Evolutionary conservation across 441 rosid genomes (phyloP).

Genomic region (Brassica balearica): DNA sequence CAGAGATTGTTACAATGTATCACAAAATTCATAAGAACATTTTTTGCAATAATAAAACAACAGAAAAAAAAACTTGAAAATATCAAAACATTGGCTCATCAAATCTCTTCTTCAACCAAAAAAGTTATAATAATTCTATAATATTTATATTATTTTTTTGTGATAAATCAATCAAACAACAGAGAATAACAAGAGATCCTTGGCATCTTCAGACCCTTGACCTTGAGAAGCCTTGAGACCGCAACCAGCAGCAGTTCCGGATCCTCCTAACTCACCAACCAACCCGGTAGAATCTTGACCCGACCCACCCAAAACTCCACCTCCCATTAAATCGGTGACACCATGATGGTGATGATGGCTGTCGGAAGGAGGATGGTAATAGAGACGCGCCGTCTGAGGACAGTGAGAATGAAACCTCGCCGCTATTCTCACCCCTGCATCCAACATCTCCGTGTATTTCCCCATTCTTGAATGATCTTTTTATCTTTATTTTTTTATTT

Average conservation of each 20-base stretch:
- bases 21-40: conserved; percentile 28
- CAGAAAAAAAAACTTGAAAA: background rate
- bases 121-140: conserved; percentile 12
- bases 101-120: conserved; percentile 19
- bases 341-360: conserved; percentile 43
- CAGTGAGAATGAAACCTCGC: conserved; percentile 88
- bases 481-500: background rate
- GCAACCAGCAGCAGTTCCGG: conserved; percentile 29
- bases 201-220: conserved; percentile 28
- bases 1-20: conserved; percentile 20
- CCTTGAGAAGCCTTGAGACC: conserved; percentile 33
- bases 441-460: conserved; percentile 72
- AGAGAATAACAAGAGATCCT: conserved; percentile 42
- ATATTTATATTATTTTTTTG: background rate
- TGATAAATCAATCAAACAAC: conserved; percentile 39
- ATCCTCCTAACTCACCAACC: conserved; percentile 35
- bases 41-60: conserved; percentile 22
- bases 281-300: conserved; percentile 43
- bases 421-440: conserved; percentile 71
- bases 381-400: conserved; percentile 87
- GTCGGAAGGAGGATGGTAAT: conserved; percentile 83
- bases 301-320: conserved; percentile 18
- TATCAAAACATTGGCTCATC: conserved; percentile 11
- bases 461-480: conserved; percentile 54
- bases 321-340: conserved; percentile 36